Evolutionary conservation across 352 stramenopile species (phyloP).

Genomic region (Phytophthora chlamydospora): DNA sequence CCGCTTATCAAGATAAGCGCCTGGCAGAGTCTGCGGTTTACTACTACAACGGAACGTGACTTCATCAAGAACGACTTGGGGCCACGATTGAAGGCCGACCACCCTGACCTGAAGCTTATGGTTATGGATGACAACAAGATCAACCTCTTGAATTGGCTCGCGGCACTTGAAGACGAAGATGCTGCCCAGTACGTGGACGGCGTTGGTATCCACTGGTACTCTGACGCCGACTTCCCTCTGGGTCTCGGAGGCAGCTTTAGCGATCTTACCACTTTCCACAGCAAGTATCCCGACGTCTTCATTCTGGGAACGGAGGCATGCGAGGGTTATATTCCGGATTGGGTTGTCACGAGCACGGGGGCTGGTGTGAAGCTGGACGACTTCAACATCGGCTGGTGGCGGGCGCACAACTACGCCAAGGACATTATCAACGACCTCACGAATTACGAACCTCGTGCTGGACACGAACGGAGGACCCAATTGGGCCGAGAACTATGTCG

Average conservation of each 20-base stretch:
- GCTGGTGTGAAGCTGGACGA: conserved; percentile 41
- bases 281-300: conserved; percentile 55
- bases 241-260: conserved; percentile 40
- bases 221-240: conserved; percentile 43
- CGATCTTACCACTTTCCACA: conserved; percentile 43
- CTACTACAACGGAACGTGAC: conserved; percentile 36
- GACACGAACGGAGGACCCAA: conserved; percentile 74
- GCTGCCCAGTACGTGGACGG: conserved; percentile 68
- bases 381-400: conserved; percentile 53
- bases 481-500: conserved; percentile 74
- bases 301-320: conserved; percentile 76
- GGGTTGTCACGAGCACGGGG: conserved; percentile 34
- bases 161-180: conserved; percentile 42
- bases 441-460: conserved; percentile 88
- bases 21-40: conserved; percentile 62
- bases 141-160: conserved; percentile 42
- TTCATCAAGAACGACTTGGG: conserved; percentile 81
- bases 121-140: conserved; percentile 82
- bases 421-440: conserved; percentile 89
- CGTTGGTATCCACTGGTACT: conserved; percentile 89
- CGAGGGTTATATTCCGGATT: conserved; percentile 48
- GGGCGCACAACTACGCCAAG: conserved; percentile 76
- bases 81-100: conserved; percentile 55
- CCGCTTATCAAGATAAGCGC: conserved; percentile 30
- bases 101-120: conserved; percentile 81